Conservation (phyloP, 2,329 filamentous ascomycete genomes). For the Ceratocystis diversiconidia region DNA sequence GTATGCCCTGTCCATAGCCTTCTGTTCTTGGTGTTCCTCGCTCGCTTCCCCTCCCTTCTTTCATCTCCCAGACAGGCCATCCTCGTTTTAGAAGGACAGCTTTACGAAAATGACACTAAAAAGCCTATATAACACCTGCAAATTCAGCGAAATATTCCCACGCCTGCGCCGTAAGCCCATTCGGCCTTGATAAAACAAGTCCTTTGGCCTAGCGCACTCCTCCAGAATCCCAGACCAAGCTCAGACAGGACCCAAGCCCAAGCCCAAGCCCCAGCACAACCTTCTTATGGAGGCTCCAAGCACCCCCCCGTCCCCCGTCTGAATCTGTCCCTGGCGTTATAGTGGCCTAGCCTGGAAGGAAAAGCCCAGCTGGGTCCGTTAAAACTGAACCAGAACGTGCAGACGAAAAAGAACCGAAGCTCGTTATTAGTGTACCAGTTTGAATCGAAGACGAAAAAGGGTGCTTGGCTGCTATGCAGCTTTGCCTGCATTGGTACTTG, state of each 20-base stretch:
- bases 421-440: neutral
- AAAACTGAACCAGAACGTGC: neutral
- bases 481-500: neutral
- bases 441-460: neutral
- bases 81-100: neutral
- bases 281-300: neutral
- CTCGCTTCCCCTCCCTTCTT: neutral
- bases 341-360: neutral
- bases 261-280: neutral
- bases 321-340: neutral
- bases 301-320: conserved; percentile 2
- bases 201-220: conserved; percentile 12
- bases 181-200: conserved; percentile 14
- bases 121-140: neutral
- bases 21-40: neutral
- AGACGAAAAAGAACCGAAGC: neutral
- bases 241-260: conserved; percentile 12
- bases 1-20: neutral
- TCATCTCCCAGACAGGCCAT: neutral
- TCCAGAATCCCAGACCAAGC: conserved; percentile 14
- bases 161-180: conserved; percentile 9
- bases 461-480: neutral
- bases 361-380: neutral
- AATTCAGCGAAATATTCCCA: conserved; percentile 10
- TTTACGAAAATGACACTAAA: conserved; percentile 6